Conservation (phyloP, 1,284 basidiomycete genomes). For the Moesziomyces aphidis region DNA sequence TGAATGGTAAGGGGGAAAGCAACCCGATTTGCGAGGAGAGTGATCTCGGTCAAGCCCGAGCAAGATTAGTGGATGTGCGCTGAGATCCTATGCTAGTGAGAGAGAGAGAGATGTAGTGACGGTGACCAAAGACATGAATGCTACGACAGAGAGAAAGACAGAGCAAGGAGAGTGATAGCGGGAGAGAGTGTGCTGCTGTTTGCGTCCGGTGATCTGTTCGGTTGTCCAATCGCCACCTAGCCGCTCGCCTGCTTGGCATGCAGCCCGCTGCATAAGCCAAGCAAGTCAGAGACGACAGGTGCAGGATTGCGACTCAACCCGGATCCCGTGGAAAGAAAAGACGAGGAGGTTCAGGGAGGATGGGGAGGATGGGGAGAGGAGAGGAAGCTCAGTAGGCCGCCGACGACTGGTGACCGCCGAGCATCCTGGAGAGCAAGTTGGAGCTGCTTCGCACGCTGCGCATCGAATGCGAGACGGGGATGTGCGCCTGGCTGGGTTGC, state of each 20-base stretch:
- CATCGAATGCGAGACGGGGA: conserved; percentile 42
- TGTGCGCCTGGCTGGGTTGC: conserved; percentile 47
- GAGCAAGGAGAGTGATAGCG: conserved; percentile 9
- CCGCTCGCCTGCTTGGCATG: neutral
- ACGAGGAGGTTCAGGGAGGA: conserved; percentile 8
- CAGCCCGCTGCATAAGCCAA: conserved; percentile 13
- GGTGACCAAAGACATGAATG: conserved; percentile 28
- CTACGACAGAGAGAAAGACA: conserved; percentile 24
- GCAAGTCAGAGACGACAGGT: conserved; percentile 4
- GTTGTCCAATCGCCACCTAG: conserved; percentile 26
- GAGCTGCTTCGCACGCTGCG: conserved; percentile 57
- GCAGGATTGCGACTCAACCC: conserved; percentile 31
- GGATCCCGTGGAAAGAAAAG: conserved; percentile 35
- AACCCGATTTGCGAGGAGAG: neutral
- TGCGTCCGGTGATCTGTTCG: conserved; percentile 35
- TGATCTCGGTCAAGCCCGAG: neutral
- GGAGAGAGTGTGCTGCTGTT: conserved; percentile 4
- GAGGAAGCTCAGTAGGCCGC: conserved; percentile 29
- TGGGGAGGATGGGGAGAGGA: conserved; percentile 2
- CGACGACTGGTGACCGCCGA: conserved; percentile 48
- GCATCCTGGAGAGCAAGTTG: conserved; percentile 58
- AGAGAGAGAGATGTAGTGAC: conserved; percentile 11
- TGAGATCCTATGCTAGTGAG: conserved; percentile 20
- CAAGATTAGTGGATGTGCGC: neutral
- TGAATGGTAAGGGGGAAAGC: neutral